Evolutionary conservation across 2,329 filamentous ascomycete genomes (phyloP).

Genomic region (Lachnellula subtilissima): DNA sequence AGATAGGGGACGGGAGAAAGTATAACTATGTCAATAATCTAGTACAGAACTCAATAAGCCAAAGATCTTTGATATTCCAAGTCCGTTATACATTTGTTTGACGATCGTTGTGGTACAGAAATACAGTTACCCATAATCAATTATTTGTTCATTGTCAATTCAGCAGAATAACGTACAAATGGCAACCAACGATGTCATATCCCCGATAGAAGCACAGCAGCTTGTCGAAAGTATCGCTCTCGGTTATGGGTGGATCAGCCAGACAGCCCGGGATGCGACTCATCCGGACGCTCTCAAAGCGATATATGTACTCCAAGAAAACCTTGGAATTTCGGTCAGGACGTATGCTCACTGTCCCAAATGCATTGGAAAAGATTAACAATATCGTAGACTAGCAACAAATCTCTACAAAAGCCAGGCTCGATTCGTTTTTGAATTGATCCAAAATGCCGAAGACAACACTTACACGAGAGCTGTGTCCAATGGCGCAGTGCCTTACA

Average conservation of each 20-base stretch:
- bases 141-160: background rate
- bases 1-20: too few relatives aligned
- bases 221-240: slow-evolving; percentile 4
- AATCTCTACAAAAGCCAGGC: slow-evolving; percentile 39
- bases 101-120: too few relatives aligned
- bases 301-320: slow-evolving; percentile 5
- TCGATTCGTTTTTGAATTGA: slow-evolving; percentile 15
- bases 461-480: slow-evolving; percentile 21
- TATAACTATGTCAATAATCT: too few relatives aligned
- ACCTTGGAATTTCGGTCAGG: slow-evolving; percentile 2
- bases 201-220: slow-evolving; percentile 1
- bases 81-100: too few relatives aligned
- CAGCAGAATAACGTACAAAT: background rate
- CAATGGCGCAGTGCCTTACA: slow-evolving; percentile 13
- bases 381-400: slow-evolving; percentile 33
- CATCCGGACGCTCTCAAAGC: slow-evolving; percentile 4
- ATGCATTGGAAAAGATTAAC: slow-evolving; percentile 4
- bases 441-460: slow-evolving; percentile 42
- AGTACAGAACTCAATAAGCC: too few relatives aligned
- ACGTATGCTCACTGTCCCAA: slow-evolving; percentile 1
- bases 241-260: slow-evolving; percentile 8
- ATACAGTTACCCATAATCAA: too few relatives aligned
- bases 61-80: too few relatives aligned
- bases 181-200: slow-evolving; percentile 5
- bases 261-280: slow-evolving; percentile 3